Conservation (phyloP, 2,329 filamentous ascomycete species). For the Ciborinia camelliae region DNA sequence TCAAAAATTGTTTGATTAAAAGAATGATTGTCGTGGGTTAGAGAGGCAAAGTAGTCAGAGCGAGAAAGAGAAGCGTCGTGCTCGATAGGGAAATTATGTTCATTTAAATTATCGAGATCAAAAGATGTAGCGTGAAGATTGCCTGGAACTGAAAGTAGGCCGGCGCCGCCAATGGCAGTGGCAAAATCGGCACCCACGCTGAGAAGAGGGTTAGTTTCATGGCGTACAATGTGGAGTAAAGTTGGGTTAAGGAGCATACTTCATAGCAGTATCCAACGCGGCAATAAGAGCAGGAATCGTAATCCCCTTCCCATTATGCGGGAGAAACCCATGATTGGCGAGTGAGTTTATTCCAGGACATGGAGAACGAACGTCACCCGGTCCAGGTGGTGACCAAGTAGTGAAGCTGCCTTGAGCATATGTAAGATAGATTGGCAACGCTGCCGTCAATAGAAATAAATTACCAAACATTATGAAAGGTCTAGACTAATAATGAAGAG, state of each 20-base stretch:
- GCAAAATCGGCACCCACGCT: slow-evolving; percentile 38
- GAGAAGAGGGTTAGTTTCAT: slow-evolving; percentile 27
- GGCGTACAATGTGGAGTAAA: not conserved
- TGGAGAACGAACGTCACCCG: slow-evolving; percentile 25
- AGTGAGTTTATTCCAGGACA: not conserved
- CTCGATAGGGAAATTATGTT: slow-evolving; percentile 40
- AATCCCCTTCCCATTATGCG: slow-evolving; percentile 37
- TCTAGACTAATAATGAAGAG: not conserved
- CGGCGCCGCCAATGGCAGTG: slow-evolving; percentile 31
- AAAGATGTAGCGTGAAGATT: slow-evolving; percentile 28
- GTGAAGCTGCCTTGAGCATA: slow-evolving; percentile 21
- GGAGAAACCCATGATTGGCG: slow-evolving; percentile 36
- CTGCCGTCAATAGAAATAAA: not conserved
- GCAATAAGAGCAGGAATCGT: slow-evolving; percentile 22
- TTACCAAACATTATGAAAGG: not conserved
- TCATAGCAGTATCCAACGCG: not conserved
- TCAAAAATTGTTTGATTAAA: slow-evolving; percentile 4
- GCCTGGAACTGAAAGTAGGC: slow-evolving; percentile 25
- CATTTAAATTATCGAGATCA: slow-evolving; percentile 27
- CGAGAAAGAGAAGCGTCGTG: slow-evolving; percentile 40
- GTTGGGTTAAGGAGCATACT: not conserved
- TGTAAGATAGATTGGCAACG: not conserved
- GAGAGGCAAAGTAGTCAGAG: slow-evolving; percentile 34
- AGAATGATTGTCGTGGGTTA: not conserved
- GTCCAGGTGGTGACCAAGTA: slow-evolving; percentile 22